Base-by-base conservation (phyloP, 495 filamentous ascomycete genomes). In the Xylaria acuta region DNA sequence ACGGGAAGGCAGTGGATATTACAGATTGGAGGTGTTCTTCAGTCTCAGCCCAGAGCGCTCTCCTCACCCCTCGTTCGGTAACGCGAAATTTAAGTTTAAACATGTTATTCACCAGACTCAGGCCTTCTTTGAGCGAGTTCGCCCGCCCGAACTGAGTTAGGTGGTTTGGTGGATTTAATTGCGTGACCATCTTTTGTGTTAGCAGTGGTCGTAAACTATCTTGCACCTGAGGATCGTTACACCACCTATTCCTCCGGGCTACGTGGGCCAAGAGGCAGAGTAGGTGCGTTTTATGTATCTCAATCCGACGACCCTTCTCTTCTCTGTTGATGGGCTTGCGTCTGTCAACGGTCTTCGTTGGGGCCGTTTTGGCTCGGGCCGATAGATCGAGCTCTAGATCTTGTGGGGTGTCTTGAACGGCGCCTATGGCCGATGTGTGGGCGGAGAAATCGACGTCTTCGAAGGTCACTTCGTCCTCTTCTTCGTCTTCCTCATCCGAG, bases 241-340 rank as follows among this genome's bases (percentile, higher is more conserved):
- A 98, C 95, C 95, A 98, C 66, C 84, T 80, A 77, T 97, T 98
- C 51, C 94, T 88, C 32, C 88, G 80, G 72, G 91, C 86, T 25
- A 92, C 88, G 79, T 98, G 93, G 5, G 85, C 85, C 40, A 98
- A 78, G 1, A 98, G 84, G 75, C 94, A 97, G 41, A 97, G 84
- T 3, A 98, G 59, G 82, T 99, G 94, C 74, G 88, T 83, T 81
- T 97, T 97, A 77, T 99, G 96, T 41, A 93, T 83, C 70, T 96
- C 88, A 34, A 96, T 79, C 49, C 95, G 87, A 14, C 89, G 80
- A 60, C 86, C 88, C 74, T 87, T 94, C 76, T 97, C 95, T 9
- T 86, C 88, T 27, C 86, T 88, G 38, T 87, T 91, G 56, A 94
- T 82, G 12, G 87, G 86, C 74, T 90, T 92, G 53, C 90, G 87